phyloP scores from a whole-genome alignment of 2,329 filamentous ascomycete genomes.

The Aspergillus melleus region DNA sequence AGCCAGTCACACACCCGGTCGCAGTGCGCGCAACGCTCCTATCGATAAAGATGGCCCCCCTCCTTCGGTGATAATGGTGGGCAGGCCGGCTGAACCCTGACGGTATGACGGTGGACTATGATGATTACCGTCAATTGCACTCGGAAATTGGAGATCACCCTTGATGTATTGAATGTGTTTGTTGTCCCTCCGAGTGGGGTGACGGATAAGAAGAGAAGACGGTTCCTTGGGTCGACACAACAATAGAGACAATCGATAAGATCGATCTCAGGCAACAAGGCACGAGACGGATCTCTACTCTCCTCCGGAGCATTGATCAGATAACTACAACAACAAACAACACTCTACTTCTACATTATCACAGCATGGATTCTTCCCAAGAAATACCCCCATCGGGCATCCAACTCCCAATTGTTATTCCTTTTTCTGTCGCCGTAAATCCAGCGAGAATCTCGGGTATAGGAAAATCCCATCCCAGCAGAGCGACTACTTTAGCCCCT shows the following conservation, averaged over 20 bases:
- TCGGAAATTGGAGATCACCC: not conserved
- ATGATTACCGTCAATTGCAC: not conserved
- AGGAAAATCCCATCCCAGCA: not conserved
- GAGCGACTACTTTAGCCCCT: not conserved
- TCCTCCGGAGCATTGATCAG: too few relatives aligned
- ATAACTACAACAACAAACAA: too few relatives aligned
- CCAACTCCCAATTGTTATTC: not conserved
- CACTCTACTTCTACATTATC: too few relatives aligned
- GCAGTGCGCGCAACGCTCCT: constrained; percentile 18
- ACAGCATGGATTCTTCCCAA: not conserved
- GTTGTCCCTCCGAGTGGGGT: constrained; percentile 20
- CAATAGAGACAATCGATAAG: not conserved
- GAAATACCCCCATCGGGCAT: constrained; percentile 10
- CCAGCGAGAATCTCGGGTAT: constrained; percentile 16
- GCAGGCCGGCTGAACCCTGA: not conserved
- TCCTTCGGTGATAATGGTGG: constrained; percentile 19
- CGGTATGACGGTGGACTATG: not conserved
- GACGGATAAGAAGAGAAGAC: not conserved
- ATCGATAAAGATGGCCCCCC: constrained; percentile 33
- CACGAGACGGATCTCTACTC: not conserved
- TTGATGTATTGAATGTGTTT: constrained; percentile 5
- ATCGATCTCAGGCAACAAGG: not conserved
- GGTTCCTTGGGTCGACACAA: constrained; percentile 18
- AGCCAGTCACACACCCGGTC: constrained; percentile 23
- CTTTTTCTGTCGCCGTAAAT: constrained; percentile 4